phyloP scores from a whole-genome alignment of 345 rosid genomes.

The Reutealis trisperma region DNA sequence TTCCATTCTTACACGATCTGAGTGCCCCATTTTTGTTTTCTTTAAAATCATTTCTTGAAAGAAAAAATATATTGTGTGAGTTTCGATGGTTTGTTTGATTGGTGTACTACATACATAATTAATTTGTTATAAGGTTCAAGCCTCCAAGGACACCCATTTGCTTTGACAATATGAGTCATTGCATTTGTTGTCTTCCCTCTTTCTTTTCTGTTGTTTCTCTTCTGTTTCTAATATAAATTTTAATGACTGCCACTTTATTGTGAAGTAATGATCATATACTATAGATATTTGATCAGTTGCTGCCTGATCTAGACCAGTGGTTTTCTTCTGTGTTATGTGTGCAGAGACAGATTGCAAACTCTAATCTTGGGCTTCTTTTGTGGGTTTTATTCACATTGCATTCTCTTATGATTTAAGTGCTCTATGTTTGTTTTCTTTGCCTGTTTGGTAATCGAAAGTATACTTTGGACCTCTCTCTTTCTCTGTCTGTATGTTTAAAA shows the following conservation, averaged over 20 bases:
- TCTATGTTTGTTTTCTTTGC: no score
- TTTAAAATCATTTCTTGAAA: background rate
- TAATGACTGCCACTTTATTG: background rate
- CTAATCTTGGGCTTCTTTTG: no score
- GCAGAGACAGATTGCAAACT: no score
- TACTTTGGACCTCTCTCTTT: no score
- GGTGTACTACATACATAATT: no score
- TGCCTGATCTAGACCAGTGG: background rate
- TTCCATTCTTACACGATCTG: conserved; percentile 5
- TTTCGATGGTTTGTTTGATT: background rate
- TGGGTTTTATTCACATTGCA: background rate
- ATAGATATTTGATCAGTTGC: background rate
- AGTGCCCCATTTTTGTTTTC: conserved; percentile 6
- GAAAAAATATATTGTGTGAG: background rate
- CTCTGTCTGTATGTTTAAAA: no score
- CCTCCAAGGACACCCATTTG: background rate
- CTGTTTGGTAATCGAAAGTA: no score
- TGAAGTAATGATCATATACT: background rate
- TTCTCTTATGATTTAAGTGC: background rate
- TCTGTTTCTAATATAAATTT: background rate
- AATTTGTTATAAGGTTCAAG: background rate
- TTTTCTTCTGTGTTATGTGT: background rate
- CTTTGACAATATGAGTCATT: background rate
- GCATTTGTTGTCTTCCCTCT: background rate
- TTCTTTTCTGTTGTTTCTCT: background rate